Conservation (phyloP, 352 stramenopile genomes). For the Globisporangium sylvaticum region DNA sequence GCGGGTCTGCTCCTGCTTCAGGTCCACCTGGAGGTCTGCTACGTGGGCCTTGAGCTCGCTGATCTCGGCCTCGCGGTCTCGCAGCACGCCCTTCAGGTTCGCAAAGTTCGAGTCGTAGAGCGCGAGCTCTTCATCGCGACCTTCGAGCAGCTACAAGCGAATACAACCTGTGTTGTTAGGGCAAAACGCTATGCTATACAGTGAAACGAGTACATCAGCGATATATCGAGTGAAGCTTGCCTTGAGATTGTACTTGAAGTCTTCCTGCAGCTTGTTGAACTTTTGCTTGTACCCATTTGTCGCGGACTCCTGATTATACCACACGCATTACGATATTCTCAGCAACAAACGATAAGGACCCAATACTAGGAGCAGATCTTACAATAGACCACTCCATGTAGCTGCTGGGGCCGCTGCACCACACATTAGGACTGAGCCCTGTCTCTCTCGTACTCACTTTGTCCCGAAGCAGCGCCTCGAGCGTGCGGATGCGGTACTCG, state of each 20-base stretch:
- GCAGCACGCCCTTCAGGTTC: conserved; percentile 64
- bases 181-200: not conserved
- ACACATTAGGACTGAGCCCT: too few relatives aligned
- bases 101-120: conserved; percentile 87
- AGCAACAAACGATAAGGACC: not conserved
- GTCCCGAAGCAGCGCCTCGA: conserved; percentile 75
- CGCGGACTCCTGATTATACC: conserved; percentile 29
- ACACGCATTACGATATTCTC: not conserved
- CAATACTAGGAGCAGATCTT: not conserved
- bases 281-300: conserved; percentile 57
- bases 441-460: conserved; percentile 31
- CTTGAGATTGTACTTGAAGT: conserved; percentile 94
- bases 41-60: conserved; percentile 62
- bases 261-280: conserved; percentile 86
- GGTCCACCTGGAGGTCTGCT: conserved; percentile 46
- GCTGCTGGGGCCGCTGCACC: too few relatives aligned
- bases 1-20: conserved; percentile 43
- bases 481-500: conserved; percentile 83
- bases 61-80: conserved; percentile 66
- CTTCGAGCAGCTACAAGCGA: conserved; percentile 57
- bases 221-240: not conserved
- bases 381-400: not conserved
- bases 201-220: not conserved
- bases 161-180: not conserved
- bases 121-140: conserved; percentile 86